Evolutionary conservation across 73 alveolate species (phyloP).

Genomic region (Tetrahymena borealis): DNA sequence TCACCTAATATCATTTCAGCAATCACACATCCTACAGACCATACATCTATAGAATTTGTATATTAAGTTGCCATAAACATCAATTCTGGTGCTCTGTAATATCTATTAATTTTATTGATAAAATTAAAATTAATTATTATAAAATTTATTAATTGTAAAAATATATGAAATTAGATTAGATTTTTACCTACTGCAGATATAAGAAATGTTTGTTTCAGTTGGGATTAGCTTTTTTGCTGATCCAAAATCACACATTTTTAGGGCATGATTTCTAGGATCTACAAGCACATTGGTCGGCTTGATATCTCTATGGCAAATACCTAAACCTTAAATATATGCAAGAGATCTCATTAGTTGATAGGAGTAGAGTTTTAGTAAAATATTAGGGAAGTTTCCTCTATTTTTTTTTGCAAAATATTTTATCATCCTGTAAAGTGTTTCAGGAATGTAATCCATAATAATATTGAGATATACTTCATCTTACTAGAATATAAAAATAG

Average conservation of each 20-base stretch:
- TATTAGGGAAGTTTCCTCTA: conserved; percentile 64
- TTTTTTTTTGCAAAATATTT: conserved; percentile 59
- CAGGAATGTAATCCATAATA: conserved; percentile 91
- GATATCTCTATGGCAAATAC: conserved; percentile 78
- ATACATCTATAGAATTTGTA: conserved; percentile 55
- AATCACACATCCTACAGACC: conserved; percentile 92
- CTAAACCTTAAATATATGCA: conserved; percentile 70
- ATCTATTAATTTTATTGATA: conserved; percentile 3
- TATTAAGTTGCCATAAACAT: conserved; percentile 65
- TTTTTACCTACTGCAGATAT: conserved; percentile 75
- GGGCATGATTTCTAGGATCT: conserved; percentile 60
- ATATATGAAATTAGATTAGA: too few relatives aligned
- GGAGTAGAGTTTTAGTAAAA: conserved; percentile 80
- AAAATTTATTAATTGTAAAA: neutral
- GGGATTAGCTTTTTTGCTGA: conserved; percentile 71
- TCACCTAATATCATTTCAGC: conserved; percentile 79
- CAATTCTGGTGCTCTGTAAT: conserved; percentile 82
- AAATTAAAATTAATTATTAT: neutral
- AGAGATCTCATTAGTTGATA: conserved; percentile 80
- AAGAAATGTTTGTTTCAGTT: conserved; percentile 74
- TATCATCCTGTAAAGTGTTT: conserved; percentile 62
- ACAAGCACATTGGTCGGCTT: conserved; percentile 76
- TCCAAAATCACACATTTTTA: conserved; percentile 81
- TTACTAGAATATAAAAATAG: conserved; percentile 17
- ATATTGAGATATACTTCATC: conserved; percentile 82